Base-by-base conservation (phyloP, 768 basidiomycete species). In the Pholiota molesta region DNA sequence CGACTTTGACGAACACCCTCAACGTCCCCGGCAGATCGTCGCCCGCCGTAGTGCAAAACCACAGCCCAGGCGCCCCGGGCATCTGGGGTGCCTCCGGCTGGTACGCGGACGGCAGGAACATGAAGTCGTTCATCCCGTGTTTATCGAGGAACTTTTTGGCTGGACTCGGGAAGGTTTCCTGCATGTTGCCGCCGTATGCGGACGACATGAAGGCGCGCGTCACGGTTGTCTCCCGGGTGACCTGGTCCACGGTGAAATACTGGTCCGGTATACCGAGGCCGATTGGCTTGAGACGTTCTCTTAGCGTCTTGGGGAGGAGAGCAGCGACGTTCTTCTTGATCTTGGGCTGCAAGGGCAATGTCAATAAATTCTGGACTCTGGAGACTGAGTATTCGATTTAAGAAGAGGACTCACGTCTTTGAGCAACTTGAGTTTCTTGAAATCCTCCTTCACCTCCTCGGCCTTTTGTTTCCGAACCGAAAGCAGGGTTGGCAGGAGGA, bases 21-120 rank as follows among this genome's bases (percentile, higher is more conserved):
- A 56, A 6, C 31, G 40, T 13, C 9, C 7, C 5, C 59, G 57
- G 2, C 37, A 9, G 29, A 16, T 37, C 57, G 0, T 21, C 7
- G 1, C 40, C 53, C 40, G 45, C 45, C 40, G 39, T 40, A 0
- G 55, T 51, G 21, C 57, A 5, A 33, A 77, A 77, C 57, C 65
- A 75, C 0, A 81, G 59, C 0, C 79, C 79, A 0, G 72, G 72
- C 0, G 71, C 69, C 0, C 79, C 78, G 0, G 78, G 75, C 14
- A 73, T 42, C 55, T 74, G 62, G 1, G 78, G 80, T 10, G 72
- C 77, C 21, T 77, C 67, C 1, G 77, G 76, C 42, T 79, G 74
- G 42, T 69, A 72, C 1, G 60, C 51, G 0, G 74, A 66, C 54
- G 73, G 74, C 0, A 73, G 64, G 59, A 70, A 81, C 70, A 74